Conservation (phyloP, 202 grass and related monocot species). For the Cymbopogon flexuosus region DNA sequence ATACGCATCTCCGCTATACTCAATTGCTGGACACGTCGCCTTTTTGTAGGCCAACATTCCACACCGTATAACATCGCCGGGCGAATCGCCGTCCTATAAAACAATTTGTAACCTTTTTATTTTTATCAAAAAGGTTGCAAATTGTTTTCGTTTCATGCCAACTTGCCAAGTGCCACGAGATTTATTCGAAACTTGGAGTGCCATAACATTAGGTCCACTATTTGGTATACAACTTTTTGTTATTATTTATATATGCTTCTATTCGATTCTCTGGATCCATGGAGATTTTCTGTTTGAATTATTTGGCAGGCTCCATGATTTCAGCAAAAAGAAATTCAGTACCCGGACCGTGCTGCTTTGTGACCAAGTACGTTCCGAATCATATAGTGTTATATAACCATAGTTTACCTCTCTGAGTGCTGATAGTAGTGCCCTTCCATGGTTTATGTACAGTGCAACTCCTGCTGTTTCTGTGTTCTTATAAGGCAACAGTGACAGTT, state of each 20-base stretch:
- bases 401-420: neutral
- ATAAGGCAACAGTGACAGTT: neutral
- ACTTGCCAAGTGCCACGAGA: neutral
- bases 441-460: conserved; percentile 14
- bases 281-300: conserved; percentile 4
- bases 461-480: conserved; percentile 19
- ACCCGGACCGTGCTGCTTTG: conserved; percentile 79
- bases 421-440: conserved; percentile 2
- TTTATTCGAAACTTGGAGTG: neutral
- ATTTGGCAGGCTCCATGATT: conserved; percentile 67
- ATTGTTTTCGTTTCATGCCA: neutral
- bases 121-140: neutral
- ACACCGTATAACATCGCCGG: no score
- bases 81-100: no score
- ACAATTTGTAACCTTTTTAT: no score
- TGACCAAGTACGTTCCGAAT: conserved; percentile 63
- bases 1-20: no score
- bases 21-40: no score
- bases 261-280: neutral
- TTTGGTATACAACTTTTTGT: conserved; percentile 14
- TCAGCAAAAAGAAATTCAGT: conserved; percentile 75
- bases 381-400: neutral
- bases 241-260: neutral
- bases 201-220: neutral
- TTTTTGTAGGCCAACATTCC: no score